Conservation (phyloP, 345 rosid genomes). For the Citrus medica region DNA sequence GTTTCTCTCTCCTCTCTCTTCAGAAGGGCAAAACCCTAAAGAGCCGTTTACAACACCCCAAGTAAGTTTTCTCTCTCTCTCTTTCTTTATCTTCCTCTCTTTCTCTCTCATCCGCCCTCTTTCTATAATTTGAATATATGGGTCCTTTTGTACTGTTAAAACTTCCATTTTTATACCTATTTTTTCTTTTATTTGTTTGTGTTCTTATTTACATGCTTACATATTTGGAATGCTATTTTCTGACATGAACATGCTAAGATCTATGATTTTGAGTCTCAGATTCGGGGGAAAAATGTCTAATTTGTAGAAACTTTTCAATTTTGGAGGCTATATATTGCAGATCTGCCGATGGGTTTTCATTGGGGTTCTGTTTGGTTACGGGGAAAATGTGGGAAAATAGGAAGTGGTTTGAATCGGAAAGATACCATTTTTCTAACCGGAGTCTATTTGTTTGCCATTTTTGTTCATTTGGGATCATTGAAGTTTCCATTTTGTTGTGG, state of each 20-base stretch:
- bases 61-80: constrained; percentile 95
- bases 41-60: constrained; percentile 67
- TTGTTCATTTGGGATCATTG: constrained; percentile 11
- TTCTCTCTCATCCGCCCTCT: constrained; percentile 37
- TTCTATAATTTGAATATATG: constrained; percentile 59
- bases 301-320: not conserved
- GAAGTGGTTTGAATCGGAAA: constrained; percentile 12
- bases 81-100: constrained; percentile 3
- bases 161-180: not conserved
- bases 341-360: constrained; percentile 32
- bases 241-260: not conserved
- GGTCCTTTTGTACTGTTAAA: constrained; percentile 37
- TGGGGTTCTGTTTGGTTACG: constrained; percentile 9
- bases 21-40: constrained; percentile 84
- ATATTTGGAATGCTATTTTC: not conserved
- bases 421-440: constrained; percentile 9
- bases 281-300: not conserved
- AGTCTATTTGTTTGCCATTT: constrained; percentile 10
- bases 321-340: constrained; percentile 10
- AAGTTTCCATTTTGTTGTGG: not conserved
- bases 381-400: constrained; percentile 12
- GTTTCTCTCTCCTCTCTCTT: constrained; percentile 51
- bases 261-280: not conserved
- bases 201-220: not conserved
- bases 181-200: no score